phyloP scores from a whole-genome alignment of 2,329 filamentous ascomycete species.

The Canariomyces notabilis region DNA sequence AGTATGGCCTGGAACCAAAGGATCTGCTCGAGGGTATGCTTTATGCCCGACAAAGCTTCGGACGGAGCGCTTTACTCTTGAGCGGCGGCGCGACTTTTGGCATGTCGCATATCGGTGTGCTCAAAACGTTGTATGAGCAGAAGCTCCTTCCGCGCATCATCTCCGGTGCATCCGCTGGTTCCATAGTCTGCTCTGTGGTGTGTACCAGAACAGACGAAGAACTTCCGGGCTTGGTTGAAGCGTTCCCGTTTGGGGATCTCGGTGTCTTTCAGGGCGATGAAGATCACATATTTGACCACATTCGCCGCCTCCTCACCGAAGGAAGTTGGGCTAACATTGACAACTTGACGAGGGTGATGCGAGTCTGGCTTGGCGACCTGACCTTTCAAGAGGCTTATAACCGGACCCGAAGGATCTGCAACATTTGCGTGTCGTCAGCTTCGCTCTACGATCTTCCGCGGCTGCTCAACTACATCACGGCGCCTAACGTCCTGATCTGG shows the following conservation, averaged over 20 bases:
- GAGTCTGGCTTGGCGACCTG: constrained; percentile 73
- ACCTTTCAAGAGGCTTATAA: constrained; percentile 97
- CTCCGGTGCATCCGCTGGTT: constrained; percentile 80
- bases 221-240: constrained; percentile 61
- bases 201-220: constrained; percentile 75
- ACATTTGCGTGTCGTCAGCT: constrained; percentile 87
- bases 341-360: constrained; percentile 78
- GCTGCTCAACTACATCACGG: constrained; percentile 86
- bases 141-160: constrained; percentile 78
- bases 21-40: constrained; percentile 64
- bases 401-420: constrained; percentile 83
- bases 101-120: constrained; percentile 85
- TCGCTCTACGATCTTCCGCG: constrained; percentile 82
- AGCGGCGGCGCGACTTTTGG: constrained; percentile 87
- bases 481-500: constrained; percentile 93
- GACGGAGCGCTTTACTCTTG: constrained; percentile 74
- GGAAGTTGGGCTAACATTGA: constrained; percentile 81
- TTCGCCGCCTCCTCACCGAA: constrained; percentile 70
- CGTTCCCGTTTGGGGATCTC: constrained; percentile 75
- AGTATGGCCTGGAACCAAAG: constrained; percentile 53
- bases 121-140: constrained; percentile 73
- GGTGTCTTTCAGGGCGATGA: constrained; percentile 65
- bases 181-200: constrained; percentile 76
- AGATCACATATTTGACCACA: constrained; percentile 62
- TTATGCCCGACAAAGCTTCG: constrained; percentile 71